Evolutionary conservation across 2,329 filamentous ascomycete species (phyloP), one percentile per base, ranked within the genome.

Genomic region (Colletotrichum limetticola): DNA sequence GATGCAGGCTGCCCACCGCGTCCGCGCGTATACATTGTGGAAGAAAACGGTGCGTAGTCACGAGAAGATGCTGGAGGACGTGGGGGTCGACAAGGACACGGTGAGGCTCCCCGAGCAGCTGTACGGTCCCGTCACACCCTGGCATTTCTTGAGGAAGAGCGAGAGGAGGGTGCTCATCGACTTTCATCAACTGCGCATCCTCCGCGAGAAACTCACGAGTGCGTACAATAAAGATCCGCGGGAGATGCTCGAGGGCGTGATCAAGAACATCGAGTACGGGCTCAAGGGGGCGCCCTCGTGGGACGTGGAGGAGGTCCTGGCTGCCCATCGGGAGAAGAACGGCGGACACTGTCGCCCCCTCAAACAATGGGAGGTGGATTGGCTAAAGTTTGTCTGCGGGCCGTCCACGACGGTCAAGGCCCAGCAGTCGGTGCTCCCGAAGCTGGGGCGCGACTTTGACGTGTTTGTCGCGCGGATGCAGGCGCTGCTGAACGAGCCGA

Each of bases 391-490:
- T 22, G 35, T 75, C 42, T 68, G 57, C 37, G 66, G 59, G 7
- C 69, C 72, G 26, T 75, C 74, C 24, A 77, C 78, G 24, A 77
- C 75, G 22, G 75, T 78, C 53, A 65, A 71, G 26, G 63, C 49
- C n/a, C 78, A 79, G 74, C 64, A 76, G 28, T 37, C 57, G 55
- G 67, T 72, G 19, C 60, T 76, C 64, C 66, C 72, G 9, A 14
- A 66, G 12, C 26, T 68, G 4, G 64, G 60, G 14, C 22, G 52
- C 35, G 26, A 49, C 19, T 83, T 80, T 66, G 75, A 76, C 16
- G 76, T 79, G 24, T 84, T 84, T 72, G 78, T 78, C 3, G 74
- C 72, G 14, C 77, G 81, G 16, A 74, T 84, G 59, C 76, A 79
- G 75, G 76, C 76, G 60, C 62, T 83, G 19, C 75, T 84, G 58